Percentiles rank a stretch among this genome's conserved stretches.
Evolutionary conservation across 2,329 filamentous ascomycete genomes (phyloP).

Genomic region (Penicillium oxalicum): DNA sequence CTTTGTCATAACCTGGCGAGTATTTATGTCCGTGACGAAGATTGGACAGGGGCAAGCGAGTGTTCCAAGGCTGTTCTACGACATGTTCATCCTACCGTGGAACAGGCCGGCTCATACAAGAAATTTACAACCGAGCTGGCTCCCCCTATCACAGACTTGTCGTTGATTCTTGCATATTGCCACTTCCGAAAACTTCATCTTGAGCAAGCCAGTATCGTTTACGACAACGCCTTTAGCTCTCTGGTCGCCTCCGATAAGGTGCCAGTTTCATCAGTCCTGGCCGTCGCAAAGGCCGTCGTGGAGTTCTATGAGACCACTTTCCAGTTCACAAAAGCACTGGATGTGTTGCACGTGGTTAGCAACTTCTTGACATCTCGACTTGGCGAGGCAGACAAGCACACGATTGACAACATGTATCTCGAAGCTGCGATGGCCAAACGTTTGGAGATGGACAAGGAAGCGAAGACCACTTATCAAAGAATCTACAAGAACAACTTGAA

Average conservation of each 20-base stretch:
- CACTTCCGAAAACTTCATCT: slow-evolving; percentile 31
- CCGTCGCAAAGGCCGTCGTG: slow-evolving; percentile 31
- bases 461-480: slow-evolving; percentile 41
- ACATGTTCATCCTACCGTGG: slow-evolving; percentile 29
- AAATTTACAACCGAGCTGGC: slow-evolving; percentile 27
- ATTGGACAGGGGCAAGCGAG: slow-evolving; percentile 27
- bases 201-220: slow-evolving; percentile 24
- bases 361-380: slow-evolving; percentile 28
- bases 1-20: slow-evolving; percentile 29
- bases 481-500: slow-evolving; percentile 37
- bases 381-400: slow-evolving; percentile 38
- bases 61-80: slow-evolving; percentile 27
- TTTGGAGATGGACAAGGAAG: slow-evolving; percentile 30
- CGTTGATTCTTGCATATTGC: slow-evolving; percentile 29
- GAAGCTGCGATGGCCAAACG: slow-evolving; percentile 44
- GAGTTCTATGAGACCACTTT: slow-evolving; percentile 35
- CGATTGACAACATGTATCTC: slow-evolving; percentile 45
- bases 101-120: slow-evolving; percentile 24
- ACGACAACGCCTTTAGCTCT: slow-evolving; percentile 31
- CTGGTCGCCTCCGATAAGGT: slow-evolving; percentile 28
- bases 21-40: slow-evolving; percentile 27
- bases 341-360: slow-evolving; percentile 27
- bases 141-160: slow-evolving; percentile 28
- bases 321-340: slow-evolving; percentile 30
- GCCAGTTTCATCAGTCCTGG: slow-evolving; percentile 26